Conservation (phyloP, 345 rosid genomes). For the Lepidium aucheri region DNA sequence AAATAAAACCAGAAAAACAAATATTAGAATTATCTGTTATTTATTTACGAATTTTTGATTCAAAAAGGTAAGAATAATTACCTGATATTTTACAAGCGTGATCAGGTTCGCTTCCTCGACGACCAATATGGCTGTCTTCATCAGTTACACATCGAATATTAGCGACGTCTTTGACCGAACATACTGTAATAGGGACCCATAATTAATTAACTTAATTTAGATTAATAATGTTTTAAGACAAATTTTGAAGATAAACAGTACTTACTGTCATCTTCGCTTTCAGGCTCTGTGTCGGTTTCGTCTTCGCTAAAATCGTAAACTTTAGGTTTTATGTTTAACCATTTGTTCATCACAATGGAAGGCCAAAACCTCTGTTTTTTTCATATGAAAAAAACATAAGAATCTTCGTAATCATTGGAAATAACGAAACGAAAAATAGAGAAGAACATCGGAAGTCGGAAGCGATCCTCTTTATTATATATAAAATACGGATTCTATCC, state of each 20-base stretch:
- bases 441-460: no score
- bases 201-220: not conserved
- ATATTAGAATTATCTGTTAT: not conserved
- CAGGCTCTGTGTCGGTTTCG: conserved; percentile 78
- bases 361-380: conserved; percentile 76
- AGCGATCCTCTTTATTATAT: no score
- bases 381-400: not conserved
- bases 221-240: not conserved
- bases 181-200: conserved; percentile 16
- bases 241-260: not conserved
- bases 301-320: conserved; percentile 87
- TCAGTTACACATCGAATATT: not conserved
- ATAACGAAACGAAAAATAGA: not conserved
- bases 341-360: conserved; percentile 91
- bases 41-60: not conserved
- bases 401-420: not conserved
- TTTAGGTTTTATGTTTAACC: conserved; percentile 87
- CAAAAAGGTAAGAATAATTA: not conserved
- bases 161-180: conserved; percentile 13
- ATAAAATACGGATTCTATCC: no score
- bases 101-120: conserved; percentile 24
- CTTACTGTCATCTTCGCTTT: conserved; percentile 91
- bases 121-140: conserved; percentile 8
- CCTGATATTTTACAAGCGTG: conserved; percentile 49
- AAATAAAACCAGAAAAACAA: not conserved